Conservation (phyloP, 139 green algal species). For the Volvox reticuliferus region DNA sequence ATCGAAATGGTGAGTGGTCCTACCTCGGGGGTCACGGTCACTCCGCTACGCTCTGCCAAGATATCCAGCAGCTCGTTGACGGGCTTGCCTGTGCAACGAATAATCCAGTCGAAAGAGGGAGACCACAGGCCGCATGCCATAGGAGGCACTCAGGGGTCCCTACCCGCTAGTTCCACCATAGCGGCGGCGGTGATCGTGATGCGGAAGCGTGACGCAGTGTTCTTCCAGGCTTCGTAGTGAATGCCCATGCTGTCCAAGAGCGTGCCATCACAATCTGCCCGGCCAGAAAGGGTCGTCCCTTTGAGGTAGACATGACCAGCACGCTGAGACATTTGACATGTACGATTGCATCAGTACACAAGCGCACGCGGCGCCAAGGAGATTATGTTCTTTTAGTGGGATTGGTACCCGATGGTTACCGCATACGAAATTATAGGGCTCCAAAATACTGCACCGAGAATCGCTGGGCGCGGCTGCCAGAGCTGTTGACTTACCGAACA, state of each 20-base stretch:
- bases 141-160: not conserved
- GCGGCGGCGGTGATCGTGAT: slow-evolving; percentile 30
- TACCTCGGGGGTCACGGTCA: slow-evolving; percentile 34
- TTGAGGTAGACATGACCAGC: no score
- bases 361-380: no score
- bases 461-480: no score
- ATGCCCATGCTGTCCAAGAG: slow-evolving; percentile 42
- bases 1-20: not conserved
- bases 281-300: no score
- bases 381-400: no score
- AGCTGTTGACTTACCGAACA: slow-evolving; percentile 28
- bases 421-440: no score
- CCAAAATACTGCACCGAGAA: no score
- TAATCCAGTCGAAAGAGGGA: not conserved
- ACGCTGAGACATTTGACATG: no score
- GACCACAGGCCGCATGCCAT: not conserved
- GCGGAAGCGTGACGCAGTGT: slow-evolving; percentile 3
- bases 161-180: slow-evolving; percentile 43
- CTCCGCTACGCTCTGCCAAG: slow-evolving; percentile 25
- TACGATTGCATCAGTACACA: no score
- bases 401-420: no score
- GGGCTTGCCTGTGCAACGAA: slow-evolving; percentile 23
- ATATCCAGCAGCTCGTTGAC: slow-evolving; percentile 48
- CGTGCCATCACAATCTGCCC: slow-evolving; percentile 48
- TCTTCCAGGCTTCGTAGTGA: slow-evolving; percentile 40